Base-by-base conservation (phyloP, 1,139 yeast species). In the Saccharomyces hybrid region DNA sequence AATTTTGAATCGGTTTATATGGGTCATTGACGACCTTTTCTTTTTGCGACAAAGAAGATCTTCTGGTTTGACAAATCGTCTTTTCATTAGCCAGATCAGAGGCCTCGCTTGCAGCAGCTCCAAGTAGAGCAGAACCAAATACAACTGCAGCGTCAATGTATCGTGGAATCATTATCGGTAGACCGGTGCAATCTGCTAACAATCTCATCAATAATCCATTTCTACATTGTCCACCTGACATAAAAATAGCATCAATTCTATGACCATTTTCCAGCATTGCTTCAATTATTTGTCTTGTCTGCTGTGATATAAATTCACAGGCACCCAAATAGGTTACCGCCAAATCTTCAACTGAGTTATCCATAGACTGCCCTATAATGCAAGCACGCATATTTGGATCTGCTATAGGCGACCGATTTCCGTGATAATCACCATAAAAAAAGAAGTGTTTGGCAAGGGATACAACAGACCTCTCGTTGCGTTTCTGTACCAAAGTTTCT, bases 71-170 rank as follows among this genome's bases (percentile, higher is more conserved):
- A 55, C 47, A 27, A 34, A 53, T 2, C 54, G 23, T 46, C 32
- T 54, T 31, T 2, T 49, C 38, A 16, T 55, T 52, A 25, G 55
- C 54, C 14, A 55, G 29, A 41, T 59, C 57, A 49, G 53, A 62
- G 31, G 60, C 57, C 46, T 62, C 62, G 47, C 63, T 58, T 5
- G 99, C 98, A 59, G 85, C 90, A 2, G 98, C 97, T 42, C 98
- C 99, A 58, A 93, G 78, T 70, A 93, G 76, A 0, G 99, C 98
- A 5, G 97, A 80, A 28, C 99, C 99, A 66, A 91, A 86, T 5
- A 93, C 98, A 49, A 93, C 99, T 2, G 97, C 96, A 1, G 97
- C 95, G 68, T 91, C 98, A 64, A 93, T 90, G 70, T 91, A 90
- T 67, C 95, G 80, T 52, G 99, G 99, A 62, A 91, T 88, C 51